Conservation (phyloP, 305 asterid genomes). For the Fraxinus floribunda region DNA sequence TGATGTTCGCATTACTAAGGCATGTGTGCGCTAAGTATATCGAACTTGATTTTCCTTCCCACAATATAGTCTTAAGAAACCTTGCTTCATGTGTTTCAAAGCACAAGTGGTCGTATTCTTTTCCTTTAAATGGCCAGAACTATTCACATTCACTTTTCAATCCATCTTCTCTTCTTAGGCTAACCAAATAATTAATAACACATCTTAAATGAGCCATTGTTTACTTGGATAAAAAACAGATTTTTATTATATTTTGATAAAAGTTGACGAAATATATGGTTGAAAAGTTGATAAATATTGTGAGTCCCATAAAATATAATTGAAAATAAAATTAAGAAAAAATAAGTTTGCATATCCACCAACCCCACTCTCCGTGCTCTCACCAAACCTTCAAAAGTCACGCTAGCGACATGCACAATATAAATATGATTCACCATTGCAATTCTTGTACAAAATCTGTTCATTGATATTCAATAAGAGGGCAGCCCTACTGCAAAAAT, state of each 20-base stretch:
- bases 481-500: conserved; percentile 14
- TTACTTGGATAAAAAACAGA: not conserved
- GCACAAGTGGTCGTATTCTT: too few species aligned
- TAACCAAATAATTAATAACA: not conserved
- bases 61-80: not conserved
- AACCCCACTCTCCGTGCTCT: not conserved
- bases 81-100: too few species aligned
- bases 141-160: not conserved
- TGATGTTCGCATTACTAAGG: not conserved
- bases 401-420: not conserved
- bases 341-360: not conserved
- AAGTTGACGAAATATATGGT: too few species aligned
- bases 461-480: not conserved
- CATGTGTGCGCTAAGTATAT: not conserved
- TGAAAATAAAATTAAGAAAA: too few species aligned
- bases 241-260: too few species aligned
- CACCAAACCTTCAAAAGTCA: not conserved
- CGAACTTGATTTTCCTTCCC: not conserved
- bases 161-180: not conserved
- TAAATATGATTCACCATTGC: not conserved
- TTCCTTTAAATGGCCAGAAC: too few species aligned
- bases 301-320: too few species aligned
- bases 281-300: too few species aligned
- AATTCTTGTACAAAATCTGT: not conserved
- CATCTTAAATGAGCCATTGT: not conserved